Percentiles rank a stretch among this genome's conserved stretches.
phyloP scores from a whole-genome alignment of 176 grass and related monocot species.

The Coix lacrymajobi region DNA sequence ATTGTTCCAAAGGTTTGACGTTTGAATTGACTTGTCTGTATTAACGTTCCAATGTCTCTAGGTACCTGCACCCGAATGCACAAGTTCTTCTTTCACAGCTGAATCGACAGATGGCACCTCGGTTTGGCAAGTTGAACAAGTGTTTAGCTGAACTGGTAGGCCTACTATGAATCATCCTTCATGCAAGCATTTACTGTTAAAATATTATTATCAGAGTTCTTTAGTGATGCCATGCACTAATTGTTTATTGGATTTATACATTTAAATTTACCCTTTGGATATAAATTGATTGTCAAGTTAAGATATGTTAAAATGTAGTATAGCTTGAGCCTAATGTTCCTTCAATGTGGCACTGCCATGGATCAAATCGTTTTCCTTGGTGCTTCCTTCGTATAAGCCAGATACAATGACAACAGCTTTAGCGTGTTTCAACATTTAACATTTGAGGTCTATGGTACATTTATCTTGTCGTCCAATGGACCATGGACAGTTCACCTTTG shows the following conservation, averaged over 20 bases:
- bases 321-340: background rate
- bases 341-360: background rate
- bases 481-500: background rate
- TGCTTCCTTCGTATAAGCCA: background rate
- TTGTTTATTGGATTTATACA: background rate
- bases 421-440: too few relatives aligned
- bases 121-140: conserved; percentile 83
- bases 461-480: background rate
- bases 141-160: conserved; percentile 82
- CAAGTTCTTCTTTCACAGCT: conserved; percentile 75
- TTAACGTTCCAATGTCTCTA: conserved; percentile 27
- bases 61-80: conserved; percentile 84
- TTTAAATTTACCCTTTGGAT: background rate
- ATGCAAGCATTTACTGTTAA: background rate
- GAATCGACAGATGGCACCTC: conserved; percentile 87
- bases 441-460: background rate
- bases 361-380: background rate
- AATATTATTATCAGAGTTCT: background rate
- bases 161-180: background rate
- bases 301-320: background rate
- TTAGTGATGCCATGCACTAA: background rate
- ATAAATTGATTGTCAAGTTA: background rate
- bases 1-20: background rate
- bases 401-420: background rate
- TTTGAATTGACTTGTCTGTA: background rate